phyloP scores from a whole-genome alignment of 495 filamentous ascomycete species.

The Talaromyces adpressus region DNA sequence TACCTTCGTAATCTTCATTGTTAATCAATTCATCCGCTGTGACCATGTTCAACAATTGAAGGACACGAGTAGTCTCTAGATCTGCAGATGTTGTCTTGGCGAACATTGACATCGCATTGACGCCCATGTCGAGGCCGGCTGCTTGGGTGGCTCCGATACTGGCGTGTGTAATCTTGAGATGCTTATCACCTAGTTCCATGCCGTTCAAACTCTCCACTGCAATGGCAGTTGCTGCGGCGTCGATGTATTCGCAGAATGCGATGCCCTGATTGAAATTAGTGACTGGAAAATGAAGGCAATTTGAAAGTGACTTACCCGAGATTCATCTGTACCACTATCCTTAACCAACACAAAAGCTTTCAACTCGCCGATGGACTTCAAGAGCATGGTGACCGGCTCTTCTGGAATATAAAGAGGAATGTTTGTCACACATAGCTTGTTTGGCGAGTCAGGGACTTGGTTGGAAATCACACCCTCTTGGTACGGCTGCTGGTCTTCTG shows the following conservation, averaged over 20 bases:
- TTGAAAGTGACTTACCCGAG: constrained; percentile 56
- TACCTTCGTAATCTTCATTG: constrained; percentile 88
- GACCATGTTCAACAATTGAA: constrained; percentile 97
- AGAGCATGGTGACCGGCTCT: constrained; percentile 82
- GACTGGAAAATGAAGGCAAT: constrained; percentile 16
- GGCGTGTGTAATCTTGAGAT: constrained; percentile 78
- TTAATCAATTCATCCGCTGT: constrained; percentile 93
- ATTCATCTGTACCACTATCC: constrained; percentile 78
- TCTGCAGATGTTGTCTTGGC: constrained; percentile 81
- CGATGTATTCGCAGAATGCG: constrained; percentile 91
- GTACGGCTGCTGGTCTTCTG: constrained; percentile 62
- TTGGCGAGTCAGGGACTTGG: constrained; percentile 80
- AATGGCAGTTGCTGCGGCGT: constrained; percentile 69
- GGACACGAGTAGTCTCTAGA: constrained; percentile 67
- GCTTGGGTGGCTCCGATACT: constrained; percentile 91
- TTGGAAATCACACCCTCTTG: constrained; percentile 73
- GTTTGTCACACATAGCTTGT: constrained; percentile 91
- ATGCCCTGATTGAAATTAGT: constrained; percentile 60
- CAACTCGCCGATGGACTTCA: constrained; percentile 84
- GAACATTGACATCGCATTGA: constrained; percentile 98
- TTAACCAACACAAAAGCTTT: constrained; percentile 92
- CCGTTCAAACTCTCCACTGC: constrained; percentile 87
- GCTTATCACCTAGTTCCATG: constrained; percentile 83
- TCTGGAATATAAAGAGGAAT: constrained; percentile 82
- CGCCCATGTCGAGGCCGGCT: constrained; percentile 83